Conservation (phyloP, 768 basidiomycete species). For the Russula compacta region DNA sequence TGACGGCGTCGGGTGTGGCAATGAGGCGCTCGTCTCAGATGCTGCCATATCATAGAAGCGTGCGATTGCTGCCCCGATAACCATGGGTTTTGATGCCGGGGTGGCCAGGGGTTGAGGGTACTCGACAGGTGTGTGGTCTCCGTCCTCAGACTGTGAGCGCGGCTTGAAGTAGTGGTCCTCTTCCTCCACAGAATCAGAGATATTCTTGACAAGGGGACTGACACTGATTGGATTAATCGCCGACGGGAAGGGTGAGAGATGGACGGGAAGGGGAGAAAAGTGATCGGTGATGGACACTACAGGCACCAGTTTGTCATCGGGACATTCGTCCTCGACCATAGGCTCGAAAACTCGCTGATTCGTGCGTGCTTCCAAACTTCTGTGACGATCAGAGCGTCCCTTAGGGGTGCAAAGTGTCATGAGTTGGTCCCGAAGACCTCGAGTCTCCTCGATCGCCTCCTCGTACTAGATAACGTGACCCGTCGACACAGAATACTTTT, state of each 20-base stretch:
- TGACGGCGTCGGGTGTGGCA: slow-evolving; percentile 18
- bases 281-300: slow-evolving; percentile 7
- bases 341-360: slow-evolving; percentile 13
- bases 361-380: slow-evolving; percentile 8
- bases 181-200: neutral
- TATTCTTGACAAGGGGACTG: slow-evolving; percentile 14
- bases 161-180: slow-evolving; percentile 11
- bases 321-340: slow-evolving; percentile 14
- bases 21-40: slow-evolving; percentile 14
- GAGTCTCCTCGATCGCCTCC: slow-evolving; percentile 16
- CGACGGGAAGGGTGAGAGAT: slow-evolving; percentile 17
- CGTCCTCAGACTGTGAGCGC: slow-evolving; percentile 7
- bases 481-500: neutral
- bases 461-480: slow-evolving; percentile 14
- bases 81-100: slow-evolving; percentile 12
- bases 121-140: slow-evolving; percentile 11
- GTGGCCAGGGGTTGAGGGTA: slow-evolving; percentile 1
- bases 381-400: slow-evolving; percentile 12
- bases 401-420: slow-evolving; percentile 4
- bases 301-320: neutral
- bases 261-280: slow-evolving; percentile 20
- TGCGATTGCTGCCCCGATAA: slow-evolving; percentile 9
- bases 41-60: slow-evolving; percentile 17
- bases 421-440: slow-evolving; percentile 14
- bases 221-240: slow-evolving; percentile 13